A percentile compares a stretch with the other conserved stretches of the same genome.
Evolutionary conservation across 2,329 filamentous ascomycete species (phyloP).

Genomic region (Phialemoniopsis sp.): DNA sequence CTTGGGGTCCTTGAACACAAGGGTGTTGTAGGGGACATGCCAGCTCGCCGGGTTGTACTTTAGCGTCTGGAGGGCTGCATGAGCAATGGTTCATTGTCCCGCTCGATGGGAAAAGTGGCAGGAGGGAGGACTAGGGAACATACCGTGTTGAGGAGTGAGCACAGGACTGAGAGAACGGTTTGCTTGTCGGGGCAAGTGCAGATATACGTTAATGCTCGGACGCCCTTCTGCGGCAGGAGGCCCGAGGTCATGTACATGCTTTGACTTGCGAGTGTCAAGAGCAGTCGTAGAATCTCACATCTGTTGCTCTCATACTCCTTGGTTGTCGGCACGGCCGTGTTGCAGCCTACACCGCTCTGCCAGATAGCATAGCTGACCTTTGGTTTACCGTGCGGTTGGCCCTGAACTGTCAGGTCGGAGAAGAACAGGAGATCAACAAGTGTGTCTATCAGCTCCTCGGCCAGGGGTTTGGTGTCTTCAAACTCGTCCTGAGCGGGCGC

Average conservation of each 20-base stretch:
- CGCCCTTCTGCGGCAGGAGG: slow-evolving; percentile 75
- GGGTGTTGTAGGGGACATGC: slow-evolving; percentile 89
- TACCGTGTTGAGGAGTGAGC: slow-evolving; percentile 91
- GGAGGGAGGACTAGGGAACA: slow-evolving; percentile 22
- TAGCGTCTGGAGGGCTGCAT: slow-evolving; percentile 61
- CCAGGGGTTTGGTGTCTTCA: slow-evolving; percentile 80
- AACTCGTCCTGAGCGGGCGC: slow-evolving; percentile 56
- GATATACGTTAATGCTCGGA: slow-evolving; percentile 82
- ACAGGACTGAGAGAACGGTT: slow-evolving; percentile 82
- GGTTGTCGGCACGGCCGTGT: slow-evolving; percentile 79
- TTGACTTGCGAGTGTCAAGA: slow-evolving; percentile 82
- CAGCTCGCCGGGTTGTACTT: slow-evolving; percentile 95
- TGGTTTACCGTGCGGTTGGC: slow-evolving; percentile 62
- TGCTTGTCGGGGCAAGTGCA: slow-evolving; percentile 88
- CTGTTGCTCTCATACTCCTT: slow-evolving; percentile 93
- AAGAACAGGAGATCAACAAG: slow-evolving; percentile 89
- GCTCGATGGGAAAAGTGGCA: neutral
- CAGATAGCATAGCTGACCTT: slow-evolving; percentile 94
- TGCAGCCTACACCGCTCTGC: slow-evolving; percentile 97
- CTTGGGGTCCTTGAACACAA: slow-evolving; percentile 87
- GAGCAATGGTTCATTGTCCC: slow-evolving; percentile 4
- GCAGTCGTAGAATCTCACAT: slow-evolving; percentile 80
- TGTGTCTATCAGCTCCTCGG: slow-evolving; percentile 88
- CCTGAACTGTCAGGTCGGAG: slow-evolving; percentile 80
- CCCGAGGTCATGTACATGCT: slow-evolving; percentile 89